Evolutionary conservation across 768 basidiomycete species (phyloP).

Genomic region (Mycena rosella): DNA sequence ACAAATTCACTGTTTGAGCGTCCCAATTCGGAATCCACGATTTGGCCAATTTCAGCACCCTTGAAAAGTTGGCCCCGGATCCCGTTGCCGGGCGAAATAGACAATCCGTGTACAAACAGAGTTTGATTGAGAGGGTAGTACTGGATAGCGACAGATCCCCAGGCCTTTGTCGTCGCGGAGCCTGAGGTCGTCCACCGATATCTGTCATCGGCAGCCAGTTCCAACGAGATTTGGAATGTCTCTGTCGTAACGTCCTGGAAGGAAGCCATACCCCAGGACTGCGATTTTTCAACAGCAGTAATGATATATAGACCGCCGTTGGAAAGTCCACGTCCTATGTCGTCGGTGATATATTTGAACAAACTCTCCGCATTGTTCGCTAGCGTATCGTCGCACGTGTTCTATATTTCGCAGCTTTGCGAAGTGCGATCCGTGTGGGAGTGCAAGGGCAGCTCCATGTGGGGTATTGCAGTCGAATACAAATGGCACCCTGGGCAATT

Average conservation of each 20-base stretch:
- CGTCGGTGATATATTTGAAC: slow-evolving; percentile 32
- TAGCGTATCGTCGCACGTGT: slow-evolving; percentile 30
- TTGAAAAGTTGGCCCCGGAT: not conserved
- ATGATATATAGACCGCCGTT: slow-evolving; percentile 37
- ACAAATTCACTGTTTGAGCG: not conserved
- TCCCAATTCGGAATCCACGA: not conserved
- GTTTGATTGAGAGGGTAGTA: slow-evolving; percentile 2
- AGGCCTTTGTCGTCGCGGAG: not conserved
- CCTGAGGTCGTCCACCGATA: not conserved
- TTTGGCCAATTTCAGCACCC: not conserved
- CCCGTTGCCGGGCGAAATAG: not conserved
- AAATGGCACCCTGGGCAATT: slow-evolving; percentile 14
- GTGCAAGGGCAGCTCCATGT: slow-evolving; percentile 33
- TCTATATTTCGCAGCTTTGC: slow-evolving; percentile 11
- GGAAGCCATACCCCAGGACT: slow-evolving; percentile 32
- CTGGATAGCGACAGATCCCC: not conserved
- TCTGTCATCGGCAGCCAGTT: not conserved
- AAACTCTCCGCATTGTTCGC: slow-evolving; percentile 32
- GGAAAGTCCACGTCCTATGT: slow-evolving; percentile 22
- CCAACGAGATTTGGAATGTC: not conserved
- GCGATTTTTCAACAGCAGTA: slow-evolving; percentile 36
- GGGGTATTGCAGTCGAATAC: slow-evolving; percentile 13
- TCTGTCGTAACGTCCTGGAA: not conserved
- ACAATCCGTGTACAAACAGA: slow-evolving; percentile 3
- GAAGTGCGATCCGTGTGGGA: slow-evolving; percentile 30